phyloP scores from a whole-genome alignment of 2,329 filamentous ascomycete species.

The Arthrinium phaeospermum region DNA sequence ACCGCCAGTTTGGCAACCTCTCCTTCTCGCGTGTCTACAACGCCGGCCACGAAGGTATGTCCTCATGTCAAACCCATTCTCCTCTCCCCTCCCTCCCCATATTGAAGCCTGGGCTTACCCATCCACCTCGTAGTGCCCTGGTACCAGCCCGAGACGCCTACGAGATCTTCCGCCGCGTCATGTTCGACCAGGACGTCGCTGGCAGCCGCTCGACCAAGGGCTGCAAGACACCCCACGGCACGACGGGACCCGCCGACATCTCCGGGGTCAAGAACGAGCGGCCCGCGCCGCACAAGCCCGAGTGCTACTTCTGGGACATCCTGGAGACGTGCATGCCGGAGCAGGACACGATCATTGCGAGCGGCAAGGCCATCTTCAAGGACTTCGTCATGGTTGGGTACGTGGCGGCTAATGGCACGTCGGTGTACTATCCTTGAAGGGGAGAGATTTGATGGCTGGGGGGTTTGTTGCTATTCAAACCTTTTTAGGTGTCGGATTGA shows the following conservation, averaged over 20 bases:
- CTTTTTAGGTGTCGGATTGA: background rate
- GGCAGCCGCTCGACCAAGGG: conserved; percentile 31
- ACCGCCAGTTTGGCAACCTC: conserved; percentile 57
- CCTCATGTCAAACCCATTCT: conserved; percentile 29
- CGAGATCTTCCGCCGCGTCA: conserved; percentile 55
- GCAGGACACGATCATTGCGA: conserved; percentile 1
- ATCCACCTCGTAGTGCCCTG: background rate
- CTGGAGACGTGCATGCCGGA: conserved; percentile 20
- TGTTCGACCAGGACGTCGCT: conserved; percentile 54
- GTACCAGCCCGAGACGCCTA: conserved; percentile 57
- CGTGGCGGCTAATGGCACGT: conserved; percentile 11
- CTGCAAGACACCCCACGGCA: conserved; percentile 1
- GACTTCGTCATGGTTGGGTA: conserved; percentile 21
- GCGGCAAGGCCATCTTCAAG: conserved; percentile 19
- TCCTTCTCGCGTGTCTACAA: conserved; percentile 54
- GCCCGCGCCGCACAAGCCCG: conserved; percentile 1
- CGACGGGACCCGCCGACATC: conserved; percentile 5
- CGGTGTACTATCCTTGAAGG: conserved; percentile 1
- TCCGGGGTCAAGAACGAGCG: conserved; percentile 19
- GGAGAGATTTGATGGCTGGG: background rate
- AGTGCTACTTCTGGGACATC: conserved; percentile 25
- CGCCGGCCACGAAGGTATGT: conserved; percentile 51
- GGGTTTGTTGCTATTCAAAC: background rate
- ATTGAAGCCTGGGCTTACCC: background rate
- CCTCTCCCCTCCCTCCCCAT: too few species aligned